A percentile compares a stretch with the other conserved stretches of the same genome.
phyloP scores from a whole-genome alignment of 129 eudicot genomes.

The Kitagawia praeruptora region DNA sequence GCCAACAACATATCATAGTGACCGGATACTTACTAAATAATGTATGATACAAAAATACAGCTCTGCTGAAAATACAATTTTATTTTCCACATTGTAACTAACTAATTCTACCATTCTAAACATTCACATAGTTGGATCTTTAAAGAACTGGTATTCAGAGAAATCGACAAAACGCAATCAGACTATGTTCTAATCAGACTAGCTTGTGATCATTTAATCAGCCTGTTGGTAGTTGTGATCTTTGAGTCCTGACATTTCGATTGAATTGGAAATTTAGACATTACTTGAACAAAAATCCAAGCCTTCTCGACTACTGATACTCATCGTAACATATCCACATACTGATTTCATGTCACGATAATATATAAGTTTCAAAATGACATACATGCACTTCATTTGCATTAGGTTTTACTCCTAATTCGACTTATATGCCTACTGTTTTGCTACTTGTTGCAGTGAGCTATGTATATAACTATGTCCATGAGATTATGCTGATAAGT shows the following conservation, averaged over 20 bases:
- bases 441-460: background rate
- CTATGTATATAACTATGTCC: background rate
- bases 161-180: background rate
- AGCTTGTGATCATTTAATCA: no score
- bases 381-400: background rate
- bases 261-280: background rate
- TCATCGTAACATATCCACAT: background rate
- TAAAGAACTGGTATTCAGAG: no score
- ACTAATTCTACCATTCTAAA: background rate
- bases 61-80: background rate
- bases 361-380: background rate
- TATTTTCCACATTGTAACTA: no score
- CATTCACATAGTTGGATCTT: background rate
- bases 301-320: background rate
- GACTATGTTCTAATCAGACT: no score
- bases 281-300: background rate
- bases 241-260: no score
- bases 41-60: no score
- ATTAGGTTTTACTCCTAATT: background rate
- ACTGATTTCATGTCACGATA: background rate
- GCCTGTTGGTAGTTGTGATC: no score
- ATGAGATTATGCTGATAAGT: background rate
- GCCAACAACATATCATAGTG: background rate
- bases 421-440: background rate
- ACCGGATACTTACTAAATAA: no score